A percentile compares a stretch with the other conserved stretches of the same genome.
These are phyloP conservation scores for Pelargonium australe DNA, from an alignment of 441 rosid species.

Conservation along the genomic window DNA sequence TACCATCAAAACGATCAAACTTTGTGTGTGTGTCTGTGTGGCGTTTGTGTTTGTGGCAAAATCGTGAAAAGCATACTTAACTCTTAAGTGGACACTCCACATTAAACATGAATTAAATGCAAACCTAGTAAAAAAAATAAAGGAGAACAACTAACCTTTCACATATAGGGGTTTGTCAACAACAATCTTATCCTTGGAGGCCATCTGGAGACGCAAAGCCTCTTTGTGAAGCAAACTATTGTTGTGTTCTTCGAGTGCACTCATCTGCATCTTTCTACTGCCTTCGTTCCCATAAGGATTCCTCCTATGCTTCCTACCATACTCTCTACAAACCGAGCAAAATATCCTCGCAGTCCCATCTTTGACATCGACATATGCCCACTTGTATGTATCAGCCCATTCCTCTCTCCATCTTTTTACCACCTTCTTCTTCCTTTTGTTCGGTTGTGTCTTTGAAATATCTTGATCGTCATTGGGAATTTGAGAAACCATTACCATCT, in stretches of 20 bases:
- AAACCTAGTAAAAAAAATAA: conserved; percentile 1
- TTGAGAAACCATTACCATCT: conserved; percentile 67
- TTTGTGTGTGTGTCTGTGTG: too few relatives aligned
- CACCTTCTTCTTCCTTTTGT: conserved; percentile 92
- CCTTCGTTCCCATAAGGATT: conserved; percentile 99
- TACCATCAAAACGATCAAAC: background rate
- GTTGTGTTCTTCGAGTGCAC: conserved; percentile 97
- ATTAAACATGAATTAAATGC: background rate
- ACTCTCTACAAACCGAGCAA: conserved; percentile 94
- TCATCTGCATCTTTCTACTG: conserved; percentile 99
- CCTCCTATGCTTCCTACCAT: conserved; percentile 93
- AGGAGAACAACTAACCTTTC: conserved; percentile 54
- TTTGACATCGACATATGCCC: conserved; percentile 97
- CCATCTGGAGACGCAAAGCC: conserved; percentile 94
- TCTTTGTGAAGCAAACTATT: conserved; percentile 99
- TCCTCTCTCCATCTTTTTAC: conserved; percentile 99
- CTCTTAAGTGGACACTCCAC: too few relatives aligned
- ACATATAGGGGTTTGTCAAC: conserved; percentile 84
- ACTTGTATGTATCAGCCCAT: conserved; percentile 99
- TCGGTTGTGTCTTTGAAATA: conserved; percentile 53
- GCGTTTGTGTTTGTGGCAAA: too few relatives aligned
- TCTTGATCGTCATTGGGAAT: conserved; percentile 64
- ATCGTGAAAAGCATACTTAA: too few relatives aligned
- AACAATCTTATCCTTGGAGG: conserved; percentile 88
- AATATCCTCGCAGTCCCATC: conserved; percentile 97